Percentiles rank a stretch among this genome's conserved stretches.
Evolutionary conservation across 306 rosid species (phyloP).

Genomic region (Quercus engelmannii): DNA sequence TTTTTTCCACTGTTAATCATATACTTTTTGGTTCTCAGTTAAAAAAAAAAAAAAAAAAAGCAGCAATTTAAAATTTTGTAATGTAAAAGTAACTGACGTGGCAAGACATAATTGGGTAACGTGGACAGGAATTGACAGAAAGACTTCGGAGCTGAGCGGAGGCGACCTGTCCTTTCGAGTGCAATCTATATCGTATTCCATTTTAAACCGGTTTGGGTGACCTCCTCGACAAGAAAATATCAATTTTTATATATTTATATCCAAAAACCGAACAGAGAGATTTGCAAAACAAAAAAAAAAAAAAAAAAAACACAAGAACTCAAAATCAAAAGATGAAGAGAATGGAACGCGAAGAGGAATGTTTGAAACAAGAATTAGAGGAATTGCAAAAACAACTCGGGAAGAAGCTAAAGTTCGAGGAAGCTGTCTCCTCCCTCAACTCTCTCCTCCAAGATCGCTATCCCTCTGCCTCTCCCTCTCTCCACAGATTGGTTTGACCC

Average conservation of each 20-base stretch:
- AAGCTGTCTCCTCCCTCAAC: slow-evolving; percentile 53
- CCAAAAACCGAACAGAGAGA: neutral
- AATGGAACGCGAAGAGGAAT: slow-evolving; percentile 54
- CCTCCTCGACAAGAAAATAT: slow-evolving; percentile 51
- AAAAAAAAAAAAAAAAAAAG: no score
- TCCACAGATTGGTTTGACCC: slow-evolving; percentile 56
- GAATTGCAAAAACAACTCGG: slow-evolving; percentile 67
- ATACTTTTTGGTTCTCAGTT: no score
- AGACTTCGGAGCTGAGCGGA: neutral
- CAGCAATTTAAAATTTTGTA: no score
- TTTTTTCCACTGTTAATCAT: no score
- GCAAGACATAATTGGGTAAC: no score
- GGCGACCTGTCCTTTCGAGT: neutral
- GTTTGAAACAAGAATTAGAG: slow-evolving; percentile 54
- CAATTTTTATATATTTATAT: no score
- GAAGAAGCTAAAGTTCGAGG: slow-evolving; percentile 70
- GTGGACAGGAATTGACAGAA: no score
- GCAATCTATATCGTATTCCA: no score
- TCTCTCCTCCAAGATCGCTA: slow-evolving; percentile 52
- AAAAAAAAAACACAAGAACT: no score
- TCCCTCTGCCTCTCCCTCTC: slow-evolving; percentile 60
- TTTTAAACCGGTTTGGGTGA: slow-evolving; percentile 11
- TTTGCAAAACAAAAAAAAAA: neutral
- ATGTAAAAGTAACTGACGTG: no score
- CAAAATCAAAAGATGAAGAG: neutral